Base-by-base conservation (phyloP, 164 flowering plant genomes). In the Vitis riparia region DNA sequence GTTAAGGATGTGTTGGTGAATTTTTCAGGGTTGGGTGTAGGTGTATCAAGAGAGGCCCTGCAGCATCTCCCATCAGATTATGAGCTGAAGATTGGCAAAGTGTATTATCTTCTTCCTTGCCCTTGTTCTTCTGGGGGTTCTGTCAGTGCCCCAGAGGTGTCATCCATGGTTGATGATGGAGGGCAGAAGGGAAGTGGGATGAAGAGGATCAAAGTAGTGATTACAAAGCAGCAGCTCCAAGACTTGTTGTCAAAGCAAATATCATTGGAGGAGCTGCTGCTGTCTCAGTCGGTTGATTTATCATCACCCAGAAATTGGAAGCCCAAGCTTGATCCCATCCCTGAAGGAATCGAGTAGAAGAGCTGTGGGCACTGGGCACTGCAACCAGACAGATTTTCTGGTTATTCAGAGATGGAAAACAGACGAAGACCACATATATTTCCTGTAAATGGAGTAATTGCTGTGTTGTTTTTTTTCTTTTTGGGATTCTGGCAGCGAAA, bases 151-250 rank as follows among this genome's bases (percentile, higher is more conserved):
- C 11, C 55, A 5, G 56, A 4, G 3, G 12, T 3, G n/a, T 50
- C 55, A 15, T 37, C 66, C 12, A 37, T 13, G 9, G 17, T 2
- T 4, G 62, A n/a, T 47, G 9, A 19, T 9, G 15, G n/a, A 5
- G 53, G 15, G 2, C 23, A 63, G 11, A 72, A 23, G 13, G 1
- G 14, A 60, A 30, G 16, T 66, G 65, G 51, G 16, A 57, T 32
- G 9, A 84, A 56, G 75, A 78, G 82, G 67, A 80, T 86, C 3
- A 84, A 79, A 53, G 65, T 86, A 50, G 71, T 84, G 13, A 72
- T 87, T n/a, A 82, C 89, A 14, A 87, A 77, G 71, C 75, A 80
- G 55, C 84, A 87, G 74, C 83, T 87, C 49, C 76, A 80, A 49
- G 75, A 76, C 52, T 68, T 84, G 58, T 48, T 84, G 75, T 55